These are phyloP conservation scores for Phytophthora chlamydospora DNA, from an alignment of 352 stramenopile species.

Conservation along the genomic window DNA sequence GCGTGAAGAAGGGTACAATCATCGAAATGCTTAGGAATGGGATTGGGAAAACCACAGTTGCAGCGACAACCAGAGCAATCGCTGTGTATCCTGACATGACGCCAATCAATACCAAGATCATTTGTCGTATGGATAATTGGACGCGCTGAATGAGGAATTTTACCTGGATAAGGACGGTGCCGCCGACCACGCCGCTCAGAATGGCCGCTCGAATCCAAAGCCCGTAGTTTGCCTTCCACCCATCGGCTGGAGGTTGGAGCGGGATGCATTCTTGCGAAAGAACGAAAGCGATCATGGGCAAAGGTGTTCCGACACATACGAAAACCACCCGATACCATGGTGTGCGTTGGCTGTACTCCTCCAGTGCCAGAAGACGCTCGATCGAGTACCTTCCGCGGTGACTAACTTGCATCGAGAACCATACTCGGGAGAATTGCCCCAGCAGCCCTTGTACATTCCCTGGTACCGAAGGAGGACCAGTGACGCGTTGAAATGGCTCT, in stretches of 20 bases:
- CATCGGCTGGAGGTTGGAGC: conserved; percentile 11
- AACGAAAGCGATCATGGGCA: conserved; percentile 4
- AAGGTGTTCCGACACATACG: background rate
- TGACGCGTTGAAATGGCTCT: too few species aligned
- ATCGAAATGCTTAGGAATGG: background rate
- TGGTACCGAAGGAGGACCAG: too few species aligned
- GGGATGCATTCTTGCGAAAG: conserved; percentile 12
- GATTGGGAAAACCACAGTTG: too few species aligned
- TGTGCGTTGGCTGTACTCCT: background rate
- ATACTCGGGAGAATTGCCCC: too few species aligned
- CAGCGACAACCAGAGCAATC: too few species aligned
- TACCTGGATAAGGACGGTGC: background rate
- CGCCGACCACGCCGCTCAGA: background rate
- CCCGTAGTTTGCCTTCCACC: conserved; percentile 11
- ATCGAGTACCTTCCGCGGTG: conserved; percentile 6
- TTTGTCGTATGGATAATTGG: too few species aligned
- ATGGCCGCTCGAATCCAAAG: conserved; percentile 8
- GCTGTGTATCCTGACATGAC: too few species aligned
- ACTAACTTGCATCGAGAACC: too few species aligned
- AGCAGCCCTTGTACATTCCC: too few species aligned
- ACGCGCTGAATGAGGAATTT: background rate
- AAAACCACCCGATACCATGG: background rate
- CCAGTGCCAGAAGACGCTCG: conserved; percentile 5
- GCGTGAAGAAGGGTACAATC: too few species aligned
- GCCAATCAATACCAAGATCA: background rate